Percentiles rank a stretch among this genome's conserved stretches.
These are phyloP conservation scores for Coemansia sp. DNA, from an alignment of 192 early-diverging fungal genomes.

Conservation along the genomic window DNA sequence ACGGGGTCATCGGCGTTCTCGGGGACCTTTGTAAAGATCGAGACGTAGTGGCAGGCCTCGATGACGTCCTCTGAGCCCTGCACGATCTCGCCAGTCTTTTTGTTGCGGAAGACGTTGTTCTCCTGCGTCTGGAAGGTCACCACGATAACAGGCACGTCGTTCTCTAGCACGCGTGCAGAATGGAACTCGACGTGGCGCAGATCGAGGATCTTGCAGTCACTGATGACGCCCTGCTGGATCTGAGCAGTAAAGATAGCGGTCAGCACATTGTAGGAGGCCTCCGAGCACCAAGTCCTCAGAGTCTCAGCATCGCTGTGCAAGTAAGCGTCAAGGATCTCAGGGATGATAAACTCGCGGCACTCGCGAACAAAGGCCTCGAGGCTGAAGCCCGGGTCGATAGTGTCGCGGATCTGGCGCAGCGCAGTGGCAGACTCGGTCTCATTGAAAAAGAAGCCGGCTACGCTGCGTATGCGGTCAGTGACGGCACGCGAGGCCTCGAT, in stretches of 20 bases:
- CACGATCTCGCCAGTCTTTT: conserved; percentile 78
- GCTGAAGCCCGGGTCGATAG: conserved; percentile 84
- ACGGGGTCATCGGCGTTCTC: conserved; percentile 75
- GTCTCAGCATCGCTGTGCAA: conserved; percentile 81
- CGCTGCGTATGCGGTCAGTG: conserved; percentile 75
- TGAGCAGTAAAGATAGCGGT: conserved; percentile 82
- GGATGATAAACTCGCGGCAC: conserved; percentile 87
- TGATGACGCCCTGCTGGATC: conserved; percentile 83
- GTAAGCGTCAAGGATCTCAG: conserved; percentile 95
- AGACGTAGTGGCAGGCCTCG: conserved; percentile 82
- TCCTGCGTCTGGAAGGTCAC: conserved; percentile 93
- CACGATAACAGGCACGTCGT: conserved; percentile 89
- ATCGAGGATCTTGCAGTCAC: conserved; percentile 94
- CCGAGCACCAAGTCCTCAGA: conserved; percentile 92
- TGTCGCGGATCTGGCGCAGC: conserved; percentile 74
- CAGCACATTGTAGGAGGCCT: conserved; percentile 84
- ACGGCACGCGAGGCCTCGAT: conserved; percentile 73
- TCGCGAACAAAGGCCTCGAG: conserved; percentile 90
- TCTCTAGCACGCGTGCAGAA: conserved; percentile 88
- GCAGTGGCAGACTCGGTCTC: conserved; percentile 94
- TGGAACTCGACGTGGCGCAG: conserved; percentile 87
- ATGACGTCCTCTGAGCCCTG: conserved; percentile 89
- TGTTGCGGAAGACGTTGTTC: conserved; percentile 89
- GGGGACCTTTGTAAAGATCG: conserved; percentile 88
- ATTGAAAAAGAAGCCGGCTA: conserved; percentile 80